Percentiles rank a stretch among this genome's conserved stretches.
Evolutionary conservation across 2,329 filamentous ascomycete species (phyloP).

Genomic region (Zalaria sp.): DNA sequence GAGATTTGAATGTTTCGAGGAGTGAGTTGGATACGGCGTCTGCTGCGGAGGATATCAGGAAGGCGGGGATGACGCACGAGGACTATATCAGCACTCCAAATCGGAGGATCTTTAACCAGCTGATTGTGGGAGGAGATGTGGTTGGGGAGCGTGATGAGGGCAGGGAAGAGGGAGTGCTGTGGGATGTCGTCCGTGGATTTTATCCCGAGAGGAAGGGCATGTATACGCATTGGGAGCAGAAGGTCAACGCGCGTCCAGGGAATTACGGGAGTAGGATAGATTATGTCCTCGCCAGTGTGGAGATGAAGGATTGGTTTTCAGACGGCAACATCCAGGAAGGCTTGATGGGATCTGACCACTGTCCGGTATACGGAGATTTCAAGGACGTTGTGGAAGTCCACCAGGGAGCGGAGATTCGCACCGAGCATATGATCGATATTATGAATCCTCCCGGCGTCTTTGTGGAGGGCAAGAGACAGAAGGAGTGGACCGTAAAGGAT

Average conservation of each 20-base stretch:
- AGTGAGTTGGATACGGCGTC: slow-evolving; percentile 64
- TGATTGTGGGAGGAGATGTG: slow-evolving; percentile 62
- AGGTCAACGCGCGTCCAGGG: slow-evolving; percentile 85
- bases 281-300: slow-evolving; percentile 72
- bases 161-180: slow-evolving; percentile 57
- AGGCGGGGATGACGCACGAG: slow-evolving; percentile 51
- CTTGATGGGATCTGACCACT: slow-evolving; percentile 81
- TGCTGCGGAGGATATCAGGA: slow-evolving; percentile 55
- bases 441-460: slow-evolving; percentile 70
- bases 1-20: slow-evolving; percentile 72
- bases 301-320: slow-evolving; percentile 67
- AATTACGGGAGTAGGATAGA: slow-evolving; percentile 92
- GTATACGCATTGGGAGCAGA: slow-evolving; percentile 97
- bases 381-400: slow-evolving; percentile 43
- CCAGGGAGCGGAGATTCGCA: slow-evolving; percentile 21
- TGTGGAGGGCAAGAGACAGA: slow-evolving; percentile 46
- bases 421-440: slow-evolving; percentile 50
- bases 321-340: slow-evolving; percentile 84
- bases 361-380: slow-evolving; percentile 71
- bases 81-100: slow-evolving; percentile 61
- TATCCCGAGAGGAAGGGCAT: slow-evolving; percentile 71
- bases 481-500: slow-evolving; percentile 53
- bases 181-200: slow-evolving; percentile 72
- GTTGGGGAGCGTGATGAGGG: slow-evolving; percentile 52
- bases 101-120: slow-evolving; percentile 69